Percentiles rank a stretch among this genome's conserved stretches.
Evolutionary conservation across 805 yeast genomes (phyloP).

Genomic region (Brettanomyces naardenensis): DNA sequence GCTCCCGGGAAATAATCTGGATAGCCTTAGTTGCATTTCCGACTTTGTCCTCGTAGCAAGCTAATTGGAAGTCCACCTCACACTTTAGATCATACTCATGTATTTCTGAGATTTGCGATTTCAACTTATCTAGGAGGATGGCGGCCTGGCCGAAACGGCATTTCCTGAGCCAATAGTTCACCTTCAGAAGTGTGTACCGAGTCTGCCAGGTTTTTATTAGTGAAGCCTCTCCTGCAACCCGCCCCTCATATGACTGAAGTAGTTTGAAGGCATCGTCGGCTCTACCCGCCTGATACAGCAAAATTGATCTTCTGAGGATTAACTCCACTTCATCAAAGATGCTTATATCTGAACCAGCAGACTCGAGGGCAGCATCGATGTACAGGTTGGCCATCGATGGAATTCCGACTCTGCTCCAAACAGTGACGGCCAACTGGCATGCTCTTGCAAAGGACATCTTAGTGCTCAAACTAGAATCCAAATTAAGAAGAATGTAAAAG

Average conservation of each 20-base stretch:
- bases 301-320: constrained; percentile 31
- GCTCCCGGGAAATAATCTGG: constrained; percentile 13
- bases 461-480: constrained; percentile 27
- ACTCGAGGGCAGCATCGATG: constrained; percentile 36
- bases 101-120: constrained; percentile 25
- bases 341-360: constrained; percentile 26
- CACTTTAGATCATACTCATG: constrained; percentile 23
- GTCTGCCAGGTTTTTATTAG: constrained; percentile 35
- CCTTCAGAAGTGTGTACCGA: constrained; percentile 31
- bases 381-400: constrained; percentile 39
- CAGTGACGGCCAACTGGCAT: constrained; percentile 35
- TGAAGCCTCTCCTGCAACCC: constrained; percentile 26
- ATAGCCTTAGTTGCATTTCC: constrained; percentile 19
- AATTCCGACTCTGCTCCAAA: constrained; percentile 48
- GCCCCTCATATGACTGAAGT: constrained; percentile 25
- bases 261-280: constrained; percentile 30
- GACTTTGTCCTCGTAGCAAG: constrained; percentile 13
- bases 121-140: constrained; percentile 25
- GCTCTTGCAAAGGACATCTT: constrained; percentile 30
- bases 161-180: constrained; percentile 30
- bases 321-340: constrained; percentile 33
- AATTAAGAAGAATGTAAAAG: constrained; percentile 44
- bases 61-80: constrained; percentile 22
- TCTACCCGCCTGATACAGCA: constrained; percentile 31
- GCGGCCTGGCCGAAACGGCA: constrained; percentile 30